Percentiles rank a stretch among this genome's conserved stretches.
Evolutionary conservation across 129 eudicot genomes (phyloP).

Genomic region (Pseudognaphalium luteoalbum): DNA sequence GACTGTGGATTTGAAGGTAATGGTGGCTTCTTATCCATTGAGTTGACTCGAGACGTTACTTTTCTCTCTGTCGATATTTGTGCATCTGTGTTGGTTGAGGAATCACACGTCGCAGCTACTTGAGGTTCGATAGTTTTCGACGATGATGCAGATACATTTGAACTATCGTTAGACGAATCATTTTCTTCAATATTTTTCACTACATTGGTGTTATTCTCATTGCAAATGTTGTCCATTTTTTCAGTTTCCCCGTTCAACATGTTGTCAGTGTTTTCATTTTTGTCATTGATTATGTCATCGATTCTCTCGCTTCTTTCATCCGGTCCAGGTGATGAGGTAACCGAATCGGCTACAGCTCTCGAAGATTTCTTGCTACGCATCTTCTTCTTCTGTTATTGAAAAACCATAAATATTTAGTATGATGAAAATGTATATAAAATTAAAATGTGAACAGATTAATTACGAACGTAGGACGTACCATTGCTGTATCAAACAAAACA

Average conservation of each 20-base stretch:
- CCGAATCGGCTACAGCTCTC: background rate
- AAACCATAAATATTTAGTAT: background rate
- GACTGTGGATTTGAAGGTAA: conserved; percentile 19
- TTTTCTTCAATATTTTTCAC: background rate
- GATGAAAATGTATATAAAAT: background rate
- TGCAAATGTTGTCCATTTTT: background rate
- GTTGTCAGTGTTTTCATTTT: background rate
- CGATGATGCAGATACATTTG: conserved; percentile 10
- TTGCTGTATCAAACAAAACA: conserved; percentile 35
- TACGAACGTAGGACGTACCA: conserved; percentile 34
- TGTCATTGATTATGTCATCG: background rate
- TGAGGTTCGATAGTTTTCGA: background rate
- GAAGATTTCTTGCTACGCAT: conserved; percentile 8
- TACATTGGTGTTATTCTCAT: conserved; percentile 8
- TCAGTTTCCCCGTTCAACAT: conserved; percentile 11
- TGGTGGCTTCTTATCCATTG: conserved; percentile 29
- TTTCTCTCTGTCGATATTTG: conserved; percentile 17
- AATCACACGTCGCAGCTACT: conserved; percentile 3
- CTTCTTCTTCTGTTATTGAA: conserved; percentile 19
- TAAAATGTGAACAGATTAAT: background rate
- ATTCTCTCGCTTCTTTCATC: conserved; percentile 3
- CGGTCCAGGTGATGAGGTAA: background rate
- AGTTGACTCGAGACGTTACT: background rate
- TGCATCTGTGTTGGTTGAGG: conserved; percentile 28
- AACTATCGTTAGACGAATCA: background rate